Evolutionary conservation across 495 filamentous ascomycete genomes (phyloP).

Genomic region (Ramalina peruviana): DNA sequence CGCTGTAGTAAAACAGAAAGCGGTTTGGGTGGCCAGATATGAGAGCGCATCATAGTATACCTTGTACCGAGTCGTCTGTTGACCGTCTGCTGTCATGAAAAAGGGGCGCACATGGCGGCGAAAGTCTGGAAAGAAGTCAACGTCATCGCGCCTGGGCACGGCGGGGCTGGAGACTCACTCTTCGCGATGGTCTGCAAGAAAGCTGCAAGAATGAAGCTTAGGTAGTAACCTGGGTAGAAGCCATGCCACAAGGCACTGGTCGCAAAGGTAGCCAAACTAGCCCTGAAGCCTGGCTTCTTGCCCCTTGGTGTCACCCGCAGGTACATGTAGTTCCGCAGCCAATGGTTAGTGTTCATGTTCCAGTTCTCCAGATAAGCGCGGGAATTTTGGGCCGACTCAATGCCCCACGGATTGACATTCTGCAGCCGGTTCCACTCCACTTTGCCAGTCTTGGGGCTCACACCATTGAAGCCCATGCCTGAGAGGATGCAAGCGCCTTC

Average conservation of each 20-base stretch:
- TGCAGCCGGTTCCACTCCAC: conserved; percentile 79
- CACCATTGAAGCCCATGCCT: conserved; percentile 86
- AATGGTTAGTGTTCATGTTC: conserved; percentile 98
- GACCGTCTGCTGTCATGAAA: conserved; percentile 67
- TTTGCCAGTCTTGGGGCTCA: conserved; percentile 68
- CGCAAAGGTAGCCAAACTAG: conserved; percentile 83
- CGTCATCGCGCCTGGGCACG: conserved; percentile 9
- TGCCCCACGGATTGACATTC: conserved; percentile 69
- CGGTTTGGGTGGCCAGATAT: conserved; percentile 65
- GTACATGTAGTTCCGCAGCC: conserved; percentile 93
- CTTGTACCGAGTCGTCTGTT: conserved; percentile 52
- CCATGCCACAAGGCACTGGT: conserved; percentile 97
- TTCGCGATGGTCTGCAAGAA: conserved; percentile 90
- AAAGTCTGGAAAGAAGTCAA: conserved; percentile 41
- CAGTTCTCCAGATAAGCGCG: conserved; percentile 77
- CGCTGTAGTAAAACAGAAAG: conserved; percentile 64
- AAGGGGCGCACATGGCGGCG: conserved; percentile 85
- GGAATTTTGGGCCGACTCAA: conserved; percentile 84
- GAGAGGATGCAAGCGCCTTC: conserved; percentile 92
- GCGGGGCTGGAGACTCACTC: conserved; percentile 39
- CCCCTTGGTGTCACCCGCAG: conserved; percentile 88
- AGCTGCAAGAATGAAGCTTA: conserved; percentile 75
- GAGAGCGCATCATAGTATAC: conserved; percentile 76
- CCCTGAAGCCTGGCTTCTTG: conserved; percentile 91
- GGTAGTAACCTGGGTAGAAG: conserved; percentile 92